Conservation (phyloP, 371 early-diverging fungal genomes). For the Mucor circinelloides region DNA sequence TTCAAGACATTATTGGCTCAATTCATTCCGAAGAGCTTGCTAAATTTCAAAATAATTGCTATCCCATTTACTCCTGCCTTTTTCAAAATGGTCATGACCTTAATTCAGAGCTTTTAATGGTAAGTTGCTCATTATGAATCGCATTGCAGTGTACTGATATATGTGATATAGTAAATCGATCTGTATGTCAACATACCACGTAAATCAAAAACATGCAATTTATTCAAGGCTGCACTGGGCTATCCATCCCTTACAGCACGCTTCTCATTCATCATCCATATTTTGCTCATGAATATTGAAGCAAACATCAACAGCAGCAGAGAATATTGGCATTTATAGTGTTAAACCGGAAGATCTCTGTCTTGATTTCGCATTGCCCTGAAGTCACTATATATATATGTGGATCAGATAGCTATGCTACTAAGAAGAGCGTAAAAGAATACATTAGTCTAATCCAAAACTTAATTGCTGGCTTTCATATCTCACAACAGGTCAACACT, state of each 20-base stretch:
- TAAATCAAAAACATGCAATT: conserved; percentile 51
- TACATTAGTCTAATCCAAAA: conserved; percentile 73
- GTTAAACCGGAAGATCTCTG: conserved; percentile 64
- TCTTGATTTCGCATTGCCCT: conserved; percentile 85
- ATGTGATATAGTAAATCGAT: conserved; percentile 60
- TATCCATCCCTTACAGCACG: neutral
- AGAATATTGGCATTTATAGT: conserved; percentile 52
- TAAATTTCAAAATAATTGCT: conserved; percentile 87
- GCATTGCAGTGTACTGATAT: too few species aligned
- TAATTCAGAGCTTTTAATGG: conserved; percentile 26
- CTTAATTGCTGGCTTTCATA: conserved; percentile 70
- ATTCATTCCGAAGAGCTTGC: conserved; percentile 86
- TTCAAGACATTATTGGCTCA: conserved; percentile 80
- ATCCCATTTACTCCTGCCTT: conserved; percentile 77
- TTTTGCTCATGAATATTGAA: conserved; percentile 9
- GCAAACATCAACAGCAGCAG: conserved; percentile 38
- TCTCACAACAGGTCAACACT: conserved; percentile 68
- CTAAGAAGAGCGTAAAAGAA: conserved; percentile 73
- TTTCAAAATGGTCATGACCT: conserved; percentile 63
- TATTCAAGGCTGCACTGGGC: conserved; percentile 50
- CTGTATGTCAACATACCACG: conserved; percentile 58
- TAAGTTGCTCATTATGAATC: too few species aligned
- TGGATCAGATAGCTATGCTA: conserved; percentile 70
- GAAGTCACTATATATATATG: conserved; percentile 67
- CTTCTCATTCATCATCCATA: neutral